These are phyloP conservation scores for Russula abietina DNA, from an alignment of 768 basidiomycete species.

Conservation along the genomic window DNA sequence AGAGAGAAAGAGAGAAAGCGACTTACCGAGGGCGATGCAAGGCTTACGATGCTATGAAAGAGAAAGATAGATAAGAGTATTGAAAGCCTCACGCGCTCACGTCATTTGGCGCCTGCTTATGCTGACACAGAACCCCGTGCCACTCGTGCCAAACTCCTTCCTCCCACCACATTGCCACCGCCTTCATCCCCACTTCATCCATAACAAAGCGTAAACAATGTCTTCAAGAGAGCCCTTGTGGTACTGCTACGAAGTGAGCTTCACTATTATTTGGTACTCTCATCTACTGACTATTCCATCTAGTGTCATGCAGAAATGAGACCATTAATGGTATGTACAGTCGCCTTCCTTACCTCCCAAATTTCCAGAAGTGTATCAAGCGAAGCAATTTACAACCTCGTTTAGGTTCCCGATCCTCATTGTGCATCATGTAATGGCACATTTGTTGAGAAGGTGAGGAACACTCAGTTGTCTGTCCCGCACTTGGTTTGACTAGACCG, in stretches of 20 bases:
- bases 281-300: conserved; percentile 16
- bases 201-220: conserved; percentile 38
- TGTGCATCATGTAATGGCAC: conserved; percentile 77
- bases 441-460: conserved; percentile 73
- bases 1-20: background rate
- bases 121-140: conserved; percentile 4
- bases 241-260: conserved; percentile 67
- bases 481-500: background rate
- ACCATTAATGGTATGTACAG: conserved; percentile 64
- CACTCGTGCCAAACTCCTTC: background rate
- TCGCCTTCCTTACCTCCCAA: background rate
- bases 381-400: background rate
- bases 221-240: conserved; percentile 68
- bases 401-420: conserved; percentile 70
- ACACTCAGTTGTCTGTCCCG: background rate
- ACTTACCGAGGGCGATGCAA: conserved; percentile 1
- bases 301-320: conserved; percentile 88
- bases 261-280: background rate
- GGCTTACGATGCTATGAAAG: too few species aligned
- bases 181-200: conserved; percentile 22
- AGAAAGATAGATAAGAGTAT: too few species aligned
- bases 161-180: conserved; percentile 8
- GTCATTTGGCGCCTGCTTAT: conserved; percentile 1
- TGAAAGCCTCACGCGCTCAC: background rate
- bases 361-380: conserved; percentile 17